Percentiles rank a stretch among this genome's conserved stretches.
These are phyloP conservation scores for Cytospora chrysosperma DNA, from an alignment of 2,329 filamentous ascomycete species.

Conservation along the genomic window DNA sequence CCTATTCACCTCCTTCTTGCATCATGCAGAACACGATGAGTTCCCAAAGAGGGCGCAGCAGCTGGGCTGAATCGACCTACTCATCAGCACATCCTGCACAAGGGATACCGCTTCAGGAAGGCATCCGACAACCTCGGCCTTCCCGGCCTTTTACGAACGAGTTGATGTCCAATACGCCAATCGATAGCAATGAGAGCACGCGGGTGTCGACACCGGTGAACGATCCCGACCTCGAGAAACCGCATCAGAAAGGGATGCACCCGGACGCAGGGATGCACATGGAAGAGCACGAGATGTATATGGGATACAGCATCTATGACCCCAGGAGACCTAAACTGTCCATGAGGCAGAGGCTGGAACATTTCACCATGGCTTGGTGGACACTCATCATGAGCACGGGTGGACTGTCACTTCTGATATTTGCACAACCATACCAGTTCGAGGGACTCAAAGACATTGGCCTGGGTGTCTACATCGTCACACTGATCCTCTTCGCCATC, in stretches of 20 bases:
- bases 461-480: conserved; percentile 64
- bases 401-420: conserved; percentile 64
- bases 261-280: conserved; percentile 2
- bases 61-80: background rate
- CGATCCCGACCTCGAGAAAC: conserved; percentile 19
- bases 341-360: conserved; percentile 47
- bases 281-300: background rate
- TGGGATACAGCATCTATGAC: conserved; percentile 18
- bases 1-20: background rate
- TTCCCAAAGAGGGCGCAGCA: background rate
- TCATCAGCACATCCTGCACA: conserved; percentile 1
- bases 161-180: background rate
- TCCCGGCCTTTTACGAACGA: background rate
- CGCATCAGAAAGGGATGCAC: background rate
- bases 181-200: conserved; percentile 17
- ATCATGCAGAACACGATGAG: conserved; percentile 6
- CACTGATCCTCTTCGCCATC: conserved; percentile 62
- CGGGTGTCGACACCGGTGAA: conserved; percentile 15
- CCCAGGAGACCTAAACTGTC: conserved; percentile 38
- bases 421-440: conserved; percentile 64
- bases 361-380: conserved; percentile 74
- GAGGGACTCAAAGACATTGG: conserved; percentile 63
- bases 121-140: background rate
- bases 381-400: conserved; percentile 74
- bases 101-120: background rate